Conservation (phyloP, 148 eudicot species). For the Silene conica region DNA sequence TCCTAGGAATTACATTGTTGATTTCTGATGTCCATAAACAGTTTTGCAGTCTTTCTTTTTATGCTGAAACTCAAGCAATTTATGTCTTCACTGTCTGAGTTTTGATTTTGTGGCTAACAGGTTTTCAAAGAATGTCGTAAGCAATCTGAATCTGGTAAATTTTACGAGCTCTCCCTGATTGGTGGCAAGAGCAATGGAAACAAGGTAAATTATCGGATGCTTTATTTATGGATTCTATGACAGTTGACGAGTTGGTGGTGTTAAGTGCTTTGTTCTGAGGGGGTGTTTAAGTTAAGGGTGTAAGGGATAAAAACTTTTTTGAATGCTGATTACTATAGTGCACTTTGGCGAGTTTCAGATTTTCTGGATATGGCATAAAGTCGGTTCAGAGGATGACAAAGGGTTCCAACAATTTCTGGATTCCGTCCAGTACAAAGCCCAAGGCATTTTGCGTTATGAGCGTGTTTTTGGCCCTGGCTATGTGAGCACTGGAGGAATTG, state of each 20-base stretch:
- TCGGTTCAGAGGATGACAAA: conserved; percentile 59
- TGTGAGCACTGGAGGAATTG: conserved; percentile 98
- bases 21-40: too few relatives aligned
- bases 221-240: neutral
- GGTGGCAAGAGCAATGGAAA: conserved; percentile 80
- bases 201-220: conserved; percentile 45
- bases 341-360: conserved; percentile 46
- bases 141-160: conserved; percentile 54
- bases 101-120: conserved; percentile 33
- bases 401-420: conserved; percentile 91
- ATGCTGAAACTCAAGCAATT: neutral
- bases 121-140: conserved; percentile 72
- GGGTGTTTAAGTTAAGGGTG: neutral
- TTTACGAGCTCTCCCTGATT: conserved; percentile 75
- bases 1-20: too few relatives aligned
- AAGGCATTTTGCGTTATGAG: conserved; percentile 82
- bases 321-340: conserved; percentile 1
- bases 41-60: neutral
- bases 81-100: conserved; percentile 1
- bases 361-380: conserved; percentile 92
- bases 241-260: neutral
- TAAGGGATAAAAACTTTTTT: neutral
- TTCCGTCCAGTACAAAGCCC: conserved; percentile 75
- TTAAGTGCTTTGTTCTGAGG: neutral
- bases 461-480: conserved; percentile 85